phyloP scores from a whole-genome alignment of 106 monocot species.

The Narthecium ossifragum region DNA sequence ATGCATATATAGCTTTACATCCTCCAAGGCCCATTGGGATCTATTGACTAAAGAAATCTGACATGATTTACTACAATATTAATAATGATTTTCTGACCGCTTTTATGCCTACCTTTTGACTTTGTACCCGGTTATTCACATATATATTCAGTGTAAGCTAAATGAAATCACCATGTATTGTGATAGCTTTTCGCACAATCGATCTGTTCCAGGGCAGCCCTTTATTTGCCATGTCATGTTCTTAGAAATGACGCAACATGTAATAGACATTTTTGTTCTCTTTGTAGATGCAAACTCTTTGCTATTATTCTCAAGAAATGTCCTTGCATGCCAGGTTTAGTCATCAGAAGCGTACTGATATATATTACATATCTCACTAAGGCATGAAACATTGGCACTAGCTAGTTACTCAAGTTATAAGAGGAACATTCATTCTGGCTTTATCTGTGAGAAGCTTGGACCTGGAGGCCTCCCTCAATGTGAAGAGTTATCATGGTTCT shows the following conservation, averaged over 20 bases:
- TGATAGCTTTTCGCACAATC: no score
- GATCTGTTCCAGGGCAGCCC: no score
- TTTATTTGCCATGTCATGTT: no score
- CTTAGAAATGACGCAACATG: no score
- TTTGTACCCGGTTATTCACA: no score
- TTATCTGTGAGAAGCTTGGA: slow-evolving; percentile 20
- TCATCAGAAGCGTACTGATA: no score
- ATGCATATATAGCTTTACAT: no score
- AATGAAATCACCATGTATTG: no score
- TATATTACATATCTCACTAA: not conserved
- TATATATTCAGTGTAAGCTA: no score
- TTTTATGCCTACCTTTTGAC: no score
- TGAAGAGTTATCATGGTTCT: slow-evolving; percentile 36
- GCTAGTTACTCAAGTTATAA: not conserved
- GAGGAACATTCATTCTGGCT: not conserved
- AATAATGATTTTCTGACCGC: no score
- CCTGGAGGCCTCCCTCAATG: slow-evolving; percentile 36
- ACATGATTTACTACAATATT: not conserved
- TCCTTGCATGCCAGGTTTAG: not conserved
- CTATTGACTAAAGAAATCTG: not conserved
- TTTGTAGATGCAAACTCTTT: not conserved
- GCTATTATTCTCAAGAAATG: not conserved
- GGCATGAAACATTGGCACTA: not conserved
- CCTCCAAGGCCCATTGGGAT: not conserved
- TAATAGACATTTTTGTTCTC: not conserved